These are phyloP conservation scores for Dryas integrifolia DNA, from an alignment of 331 rosid genomes.

Conservation along the genomic window DNA sequence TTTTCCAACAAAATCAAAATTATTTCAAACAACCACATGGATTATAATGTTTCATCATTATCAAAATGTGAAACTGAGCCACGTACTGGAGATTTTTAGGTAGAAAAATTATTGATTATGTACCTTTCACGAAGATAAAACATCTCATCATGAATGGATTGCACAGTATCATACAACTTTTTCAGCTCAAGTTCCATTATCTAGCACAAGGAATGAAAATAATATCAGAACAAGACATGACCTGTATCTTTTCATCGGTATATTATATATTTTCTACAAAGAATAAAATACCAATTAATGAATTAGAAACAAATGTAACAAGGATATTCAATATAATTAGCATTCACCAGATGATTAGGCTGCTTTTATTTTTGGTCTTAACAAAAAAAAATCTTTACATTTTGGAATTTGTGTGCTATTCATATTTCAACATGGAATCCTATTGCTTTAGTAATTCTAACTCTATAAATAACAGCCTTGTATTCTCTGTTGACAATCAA, in stretches of 20 bases:
- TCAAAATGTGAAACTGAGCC: background rate
- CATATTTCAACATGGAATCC: background rate
- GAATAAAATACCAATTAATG: background rate
- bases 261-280: background rate
- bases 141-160: conserved; percentile 89
- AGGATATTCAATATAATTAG: background rate
- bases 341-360: background rate
- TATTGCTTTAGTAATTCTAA: background rate
- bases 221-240: conserved; percentile 20
- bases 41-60: background rate
- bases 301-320: background rate
- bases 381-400: background rate
- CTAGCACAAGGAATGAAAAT: conserved; percentile 42
- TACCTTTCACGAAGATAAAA: conserved; percentile 96
- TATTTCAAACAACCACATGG: background rate
- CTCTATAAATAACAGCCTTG: background rate
- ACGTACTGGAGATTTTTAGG: background rate
- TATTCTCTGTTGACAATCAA: background rate
- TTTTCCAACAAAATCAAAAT: background rate
- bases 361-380: background rate
- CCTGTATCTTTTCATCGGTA: background rate
- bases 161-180: conserved; percentile 63
- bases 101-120: background rate
- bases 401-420: background rate
- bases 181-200: conserved; percentile 79